phyloP scores from a whole-genome alignment of 192 early-diverging fungal species.

The Obelidium mucronatum region DNA sequence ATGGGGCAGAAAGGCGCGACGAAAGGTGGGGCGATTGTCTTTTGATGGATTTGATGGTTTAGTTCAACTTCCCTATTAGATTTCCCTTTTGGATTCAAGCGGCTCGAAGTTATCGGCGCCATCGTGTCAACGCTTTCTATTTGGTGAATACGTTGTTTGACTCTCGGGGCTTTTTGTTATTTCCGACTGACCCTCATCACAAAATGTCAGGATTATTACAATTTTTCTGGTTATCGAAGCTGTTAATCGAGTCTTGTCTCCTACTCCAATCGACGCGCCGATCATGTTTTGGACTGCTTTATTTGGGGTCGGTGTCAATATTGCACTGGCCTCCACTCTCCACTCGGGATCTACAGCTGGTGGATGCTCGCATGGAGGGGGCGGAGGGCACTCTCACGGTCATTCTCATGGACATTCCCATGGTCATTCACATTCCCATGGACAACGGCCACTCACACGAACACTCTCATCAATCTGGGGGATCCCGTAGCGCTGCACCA shows the following conservation, averaged over 20 bases:
- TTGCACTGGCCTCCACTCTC: conserved; percentile 63
- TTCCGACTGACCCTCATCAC: too few species aligned
- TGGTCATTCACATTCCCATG: conserved; percentile 42
- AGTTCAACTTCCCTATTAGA: background rate
- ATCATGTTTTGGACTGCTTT: conserved; percentile 64
- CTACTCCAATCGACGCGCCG: conserved; percentile 4
- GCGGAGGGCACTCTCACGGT: too few species aligned
- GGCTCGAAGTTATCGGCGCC: conserved; percentile 82
- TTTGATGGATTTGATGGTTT: background rate
- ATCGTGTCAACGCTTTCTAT: conserved; percentile 77
- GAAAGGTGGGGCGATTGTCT: background rate
- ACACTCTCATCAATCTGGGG: too few species aligned
- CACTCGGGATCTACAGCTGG: too few species aligned
- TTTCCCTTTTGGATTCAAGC: conserved; percentile 76
- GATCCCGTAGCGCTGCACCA: too few species aligned
- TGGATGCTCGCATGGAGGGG: too few species aligned
- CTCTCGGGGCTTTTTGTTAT: too few species aligned
- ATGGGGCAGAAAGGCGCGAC: background rate
- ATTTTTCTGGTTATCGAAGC: conserved; percentile 72
- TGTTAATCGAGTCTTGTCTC: conserved; percentile 59
- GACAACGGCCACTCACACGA: too few species aligned
- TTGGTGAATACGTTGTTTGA: conserved; percentile 55
- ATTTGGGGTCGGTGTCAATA: conserved; percentile 77
- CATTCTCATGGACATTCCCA: conserved; percentile 43
- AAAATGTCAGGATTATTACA: conserved; percentile 56